A percentile compares a stretch with the other conserved stretches of the same genome.
These are phyloP conservation scores for Thermochaetoides thermophila DNA, from an alignment of 495 filamentous ascomycete genomes.

Conservation along the genomic window DNA sequence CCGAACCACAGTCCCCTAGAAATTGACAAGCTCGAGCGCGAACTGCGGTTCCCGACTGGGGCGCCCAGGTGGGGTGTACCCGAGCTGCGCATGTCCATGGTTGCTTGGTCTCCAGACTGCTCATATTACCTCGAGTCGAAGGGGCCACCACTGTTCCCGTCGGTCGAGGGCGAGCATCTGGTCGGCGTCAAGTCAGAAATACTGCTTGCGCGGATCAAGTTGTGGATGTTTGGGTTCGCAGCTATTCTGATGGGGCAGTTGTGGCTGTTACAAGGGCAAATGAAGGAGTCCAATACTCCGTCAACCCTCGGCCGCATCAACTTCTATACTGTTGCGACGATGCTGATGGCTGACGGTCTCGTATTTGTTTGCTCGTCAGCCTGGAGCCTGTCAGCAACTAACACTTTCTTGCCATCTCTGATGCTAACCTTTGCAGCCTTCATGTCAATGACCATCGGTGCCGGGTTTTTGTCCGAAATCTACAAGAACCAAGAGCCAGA, in stretches of 20 bases:
- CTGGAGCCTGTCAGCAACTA: constrained; percentile 47
- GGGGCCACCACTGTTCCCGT: constrained; percentile 56
- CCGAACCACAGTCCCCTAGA: no score
- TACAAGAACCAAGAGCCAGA: constrained; percentile 71
- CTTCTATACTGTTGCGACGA: constrained; percentile 70
- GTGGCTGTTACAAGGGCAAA: constrained; percentile 61
- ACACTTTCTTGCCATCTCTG: constrained; percentile 53
- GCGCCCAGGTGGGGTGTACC: constrained; percentile 55
- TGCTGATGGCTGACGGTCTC: constrained; percentile 74
- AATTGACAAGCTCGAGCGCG: constrained; percentile 60
- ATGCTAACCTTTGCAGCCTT: constrained; percentile 62
- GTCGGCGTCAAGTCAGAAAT: constrained; percentile 66
- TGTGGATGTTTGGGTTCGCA: constrained; percentile 52
- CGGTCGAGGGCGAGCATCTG: constrained; percentile 51
- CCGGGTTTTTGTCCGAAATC: constrained; percentile 77
- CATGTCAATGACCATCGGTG: constrained; percentile 46
- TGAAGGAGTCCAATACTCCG: constrained; percentile 86
- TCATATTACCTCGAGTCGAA: constrained; percentile 83
- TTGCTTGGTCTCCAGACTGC: constrained; percentile 89
- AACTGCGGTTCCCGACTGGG: constrained; percentile 74
- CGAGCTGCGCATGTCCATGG: constrained; percentile 61
- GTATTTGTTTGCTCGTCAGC: constrained; percentile 45
- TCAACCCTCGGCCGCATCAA: constrained; percentile 84
- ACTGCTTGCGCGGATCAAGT: constrained; percentile 48
- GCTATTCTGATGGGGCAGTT: constrained; percentile 54